Conservation (phyloP, 768 basidiomycete genomes). For the Collybiopsis luxurians region DNA sequence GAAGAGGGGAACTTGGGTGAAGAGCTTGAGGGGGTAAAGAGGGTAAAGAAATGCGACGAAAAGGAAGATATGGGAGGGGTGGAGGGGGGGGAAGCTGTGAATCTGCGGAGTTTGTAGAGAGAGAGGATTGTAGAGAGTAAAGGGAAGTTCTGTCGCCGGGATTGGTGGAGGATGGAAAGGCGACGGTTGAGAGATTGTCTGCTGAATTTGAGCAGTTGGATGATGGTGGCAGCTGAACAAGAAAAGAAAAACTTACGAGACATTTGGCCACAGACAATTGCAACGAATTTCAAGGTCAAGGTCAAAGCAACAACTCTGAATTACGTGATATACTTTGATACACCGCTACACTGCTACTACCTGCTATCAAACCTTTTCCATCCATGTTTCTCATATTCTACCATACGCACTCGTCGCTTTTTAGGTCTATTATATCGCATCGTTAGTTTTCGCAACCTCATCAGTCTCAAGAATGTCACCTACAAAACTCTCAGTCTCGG, state of each 20-base stretch:
- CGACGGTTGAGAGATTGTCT: constrained; percentile 15
- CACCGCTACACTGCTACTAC: neutral
- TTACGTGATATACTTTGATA: neutral
- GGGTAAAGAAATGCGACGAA: constrained; percentile 62
- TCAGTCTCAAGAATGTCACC: constrained; percentile 33
- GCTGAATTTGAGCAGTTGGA: neutral
- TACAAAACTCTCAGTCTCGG: constrained; percentile 81
- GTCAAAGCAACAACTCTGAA: neutral
- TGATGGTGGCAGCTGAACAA: neutral
- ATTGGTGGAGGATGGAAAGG: constrained; percentile 28
- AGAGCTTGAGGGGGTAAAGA: constrained; percentile 50
- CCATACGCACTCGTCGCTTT: constrained; percentile 46
- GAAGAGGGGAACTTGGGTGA: constrained; percentile 29
- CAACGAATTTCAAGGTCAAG: neutral
- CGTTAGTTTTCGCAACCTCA: constrained; percentile 34
- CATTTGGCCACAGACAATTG: neutral
- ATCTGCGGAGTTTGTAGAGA: constrained; percentile 2
- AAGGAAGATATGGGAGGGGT: constrained; percentile 51
- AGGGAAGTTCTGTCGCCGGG: constrained; percentile 3
- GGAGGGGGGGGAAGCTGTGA: constrained; percentile 30
- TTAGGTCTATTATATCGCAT: constrained; percentile 39
- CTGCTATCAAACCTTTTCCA: constrained; percentile 66
- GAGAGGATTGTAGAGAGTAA: constrained; percentile 9
- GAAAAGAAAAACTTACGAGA: neutral
- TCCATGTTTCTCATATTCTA: constrained; percentile 77